phyloP scores from a whole-genome alignment of 176 grass and related monocot species.

The Musa beccarii region DNA sequence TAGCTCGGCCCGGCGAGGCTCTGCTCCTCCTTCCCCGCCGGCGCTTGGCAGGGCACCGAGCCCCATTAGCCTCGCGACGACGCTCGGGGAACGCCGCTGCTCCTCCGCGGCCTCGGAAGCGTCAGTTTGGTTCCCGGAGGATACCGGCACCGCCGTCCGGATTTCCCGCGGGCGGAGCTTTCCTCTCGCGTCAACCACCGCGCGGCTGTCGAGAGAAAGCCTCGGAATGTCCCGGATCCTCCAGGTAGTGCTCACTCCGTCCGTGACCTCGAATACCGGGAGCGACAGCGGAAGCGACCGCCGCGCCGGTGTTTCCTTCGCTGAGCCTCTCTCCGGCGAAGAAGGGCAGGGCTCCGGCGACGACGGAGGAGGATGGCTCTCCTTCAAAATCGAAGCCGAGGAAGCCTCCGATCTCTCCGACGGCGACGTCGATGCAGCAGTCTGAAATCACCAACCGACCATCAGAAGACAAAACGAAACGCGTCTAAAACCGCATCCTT shows the following conservation, averaged over 20 bases:
- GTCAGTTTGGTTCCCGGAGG: constrained; percentile 11
- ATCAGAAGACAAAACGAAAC: neutral
- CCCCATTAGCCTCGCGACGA: constrained; percentile 87
- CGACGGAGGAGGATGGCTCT: constrained; percentile 5
- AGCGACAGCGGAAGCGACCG: constrained; percentile 44
- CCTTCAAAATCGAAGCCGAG: constrained; percentile 23
- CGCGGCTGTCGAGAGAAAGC: constrained; percentile 84
- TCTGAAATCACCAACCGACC: constrained; percentile 24
- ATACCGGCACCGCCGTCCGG: constrained; percentile 22
- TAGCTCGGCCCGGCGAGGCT: constrained; percentile 26
- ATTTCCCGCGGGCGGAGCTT: constrained; percentile 72
- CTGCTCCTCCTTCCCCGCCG: neutral
- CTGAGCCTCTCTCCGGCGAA: neutral
- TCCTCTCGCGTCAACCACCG: constrained; percentile 44
- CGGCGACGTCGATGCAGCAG: constrained; percentile 51
- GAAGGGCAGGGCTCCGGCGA: constrained; percentile 31
- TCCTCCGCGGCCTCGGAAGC: constrained; percentile 23
- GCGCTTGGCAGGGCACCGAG: constrained; percentile 55
- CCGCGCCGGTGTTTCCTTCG: constrained; percentile 15
- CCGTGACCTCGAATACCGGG: constrained; percentile 12
- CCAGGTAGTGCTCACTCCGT: constrained; percentile 3
- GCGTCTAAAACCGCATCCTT: neutral
- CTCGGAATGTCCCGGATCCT: constrained; percentile 46
- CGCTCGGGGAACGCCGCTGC: constrained; percentile 65
- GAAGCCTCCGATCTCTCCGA: constrained; percentile 71